A percentile compares a stretch with the other conserved stretches of the same genome.
Evolutionary conservation across 2,329 filamentous ascomycete species (phyloP).

Genomic region (Pyrenophora tritici-repentis): DNA sequence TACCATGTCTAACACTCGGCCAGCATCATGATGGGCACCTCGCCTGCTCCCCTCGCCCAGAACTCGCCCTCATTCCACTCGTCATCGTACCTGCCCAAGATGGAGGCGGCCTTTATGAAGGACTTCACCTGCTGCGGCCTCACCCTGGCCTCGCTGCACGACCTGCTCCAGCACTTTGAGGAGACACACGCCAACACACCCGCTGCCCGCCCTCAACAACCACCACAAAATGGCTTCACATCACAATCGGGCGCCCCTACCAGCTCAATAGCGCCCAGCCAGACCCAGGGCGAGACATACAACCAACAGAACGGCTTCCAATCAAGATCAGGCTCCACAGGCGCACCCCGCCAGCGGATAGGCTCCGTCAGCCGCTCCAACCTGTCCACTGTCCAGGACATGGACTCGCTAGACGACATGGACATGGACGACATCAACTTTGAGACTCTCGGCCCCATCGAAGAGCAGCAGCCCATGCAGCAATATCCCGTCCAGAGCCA

Average conservation of each 20-base stretch:
- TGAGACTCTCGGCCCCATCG: slow-evolving; percentile 68
- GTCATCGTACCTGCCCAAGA: slow-evolving; percentile 92
- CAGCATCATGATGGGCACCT: slow-evolving; percentile 96
- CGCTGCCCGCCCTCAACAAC: slow-evolving; percentile 55
- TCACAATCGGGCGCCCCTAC: slow-evolving; percentile 34
- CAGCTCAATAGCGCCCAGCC: slow-evolving; percentile 51
- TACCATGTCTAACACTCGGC: slow-evolving; percentile 29
- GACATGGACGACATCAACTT: slow-evolving; percentile 96
- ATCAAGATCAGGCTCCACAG: slow-evolving; percentile 47
- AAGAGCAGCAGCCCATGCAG: slow-evolving; percentile 64
- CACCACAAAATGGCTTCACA: slow-evolving; percentile 51
- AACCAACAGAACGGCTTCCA: slow-evolving; percentile 47
- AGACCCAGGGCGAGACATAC: slow-evolving; percentile 47
- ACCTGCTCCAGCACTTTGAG: slow-evolving; percentile 95
- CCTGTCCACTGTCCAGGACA: slow-evolving; percentile 58
- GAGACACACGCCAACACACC: slow-evolving; percentile 83
- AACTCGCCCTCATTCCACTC: slow-evolving; percentile 96
- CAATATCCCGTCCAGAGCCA: slow-evolving; percentile 60
- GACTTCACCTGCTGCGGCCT: slow-evolving; percentile 95
- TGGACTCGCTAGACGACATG: slow-evolving; percentile 90
- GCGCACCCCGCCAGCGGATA: slow-evolving; percentile 46
- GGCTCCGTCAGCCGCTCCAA: slow-evolving; percentile 49
- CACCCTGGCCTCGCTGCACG: slow-evolving; percentile 87
- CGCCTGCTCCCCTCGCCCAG: slow-evolving; percentile 76
- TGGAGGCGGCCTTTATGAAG: slow-evolving; percentile 97